phyloP scores from a whole-genome alignment of 1,284 basidiomycete species.

The Pseudozyma thailandica region DNA sequence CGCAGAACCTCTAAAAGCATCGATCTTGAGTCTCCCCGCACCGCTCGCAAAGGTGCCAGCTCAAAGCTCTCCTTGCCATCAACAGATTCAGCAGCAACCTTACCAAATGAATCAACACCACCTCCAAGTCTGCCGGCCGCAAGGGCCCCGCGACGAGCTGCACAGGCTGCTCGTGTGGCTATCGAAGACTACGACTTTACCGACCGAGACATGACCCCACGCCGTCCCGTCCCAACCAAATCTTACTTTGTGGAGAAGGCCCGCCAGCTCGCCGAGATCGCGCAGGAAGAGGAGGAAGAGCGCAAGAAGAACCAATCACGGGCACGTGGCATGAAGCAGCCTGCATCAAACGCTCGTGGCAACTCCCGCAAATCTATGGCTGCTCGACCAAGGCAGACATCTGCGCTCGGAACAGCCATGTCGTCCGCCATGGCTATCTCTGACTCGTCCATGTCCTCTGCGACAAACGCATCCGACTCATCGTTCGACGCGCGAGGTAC shows the following conservation, averaged over 20 bases:
- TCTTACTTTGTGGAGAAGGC: conserved; percentile 44
- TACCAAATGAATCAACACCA: conserved; percentile 26
- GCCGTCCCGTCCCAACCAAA: conserved; percentile 42
- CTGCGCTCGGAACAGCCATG: background rate
- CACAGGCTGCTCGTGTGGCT: conserved; percentile 35
- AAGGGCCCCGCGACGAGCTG: conserved; percentile 35
- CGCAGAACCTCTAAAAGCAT: background rate
- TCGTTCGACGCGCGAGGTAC: conserved; percentile 20
- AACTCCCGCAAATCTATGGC: conserved; percentile 20
- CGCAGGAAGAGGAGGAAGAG: conserved; percentile 9
- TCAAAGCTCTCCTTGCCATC: background rate
- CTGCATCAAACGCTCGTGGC: background rate
- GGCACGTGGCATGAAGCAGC: background rate
- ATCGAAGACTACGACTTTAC: conserved; percentile 48
- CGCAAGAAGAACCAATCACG: conserved; percentile 1
- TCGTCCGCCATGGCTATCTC: conserved; percentile 13
- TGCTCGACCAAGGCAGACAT: conserved; percentile 10
- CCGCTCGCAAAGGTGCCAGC: conserved; percentile 1
- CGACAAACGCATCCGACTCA: conserved; percentile 9
- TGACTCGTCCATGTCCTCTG: conserved; percentile 23
- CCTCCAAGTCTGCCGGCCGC: conserved; percentile 12
- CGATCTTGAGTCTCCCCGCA: conserved; percentile 6
- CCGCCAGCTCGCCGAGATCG: conserved; percentile 31
- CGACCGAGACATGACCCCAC: conserved; percentile 44
- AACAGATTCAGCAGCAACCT: background rate